Conservation (phyloP, 306 rosid genomes). For the Bauhinia variegata region DNA sequence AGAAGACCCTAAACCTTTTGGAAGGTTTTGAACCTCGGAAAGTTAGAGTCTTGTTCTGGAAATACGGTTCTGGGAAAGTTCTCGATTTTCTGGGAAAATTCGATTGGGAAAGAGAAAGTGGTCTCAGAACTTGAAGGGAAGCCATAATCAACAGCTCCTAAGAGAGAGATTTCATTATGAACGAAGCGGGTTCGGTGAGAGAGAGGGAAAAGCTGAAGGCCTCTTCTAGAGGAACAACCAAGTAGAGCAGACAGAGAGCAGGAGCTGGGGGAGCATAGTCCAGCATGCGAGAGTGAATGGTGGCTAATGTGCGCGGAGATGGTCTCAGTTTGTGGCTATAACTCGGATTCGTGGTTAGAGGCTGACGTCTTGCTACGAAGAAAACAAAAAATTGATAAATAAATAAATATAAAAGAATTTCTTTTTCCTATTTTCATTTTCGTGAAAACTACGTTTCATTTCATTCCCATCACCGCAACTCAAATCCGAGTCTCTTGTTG, state of each 20-base stretch:
- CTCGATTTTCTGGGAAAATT: constrained; percentile 54
- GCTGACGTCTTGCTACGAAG: constrained; percentile 14
- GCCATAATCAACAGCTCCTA: constrained; percentile 54
- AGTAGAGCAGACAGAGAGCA: constrained; percentile 36
- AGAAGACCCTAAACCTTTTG: constrained; percentile 50
- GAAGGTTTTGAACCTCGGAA: constrained; percentile 35
- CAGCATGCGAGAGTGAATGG: constrained; percentile 9
- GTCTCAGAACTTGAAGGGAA: constrained; percentile 58
- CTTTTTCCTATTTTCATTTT: not conserved
- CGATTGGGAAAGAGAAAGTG: constrained; percentile 56
- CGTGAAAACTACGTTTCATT: too few relatives aligned
- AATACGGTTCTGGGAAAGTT: constrained; percentile 39
- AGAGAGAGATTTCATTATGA: constrained; percentile 42
- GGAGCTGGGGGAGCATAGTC: constrained; percentile 38
- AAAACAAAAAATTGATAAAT: constrained; percentile 1
- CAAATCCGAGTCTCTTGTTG: not conserved
- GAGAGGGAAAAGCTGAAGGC: too few relatives aligned
- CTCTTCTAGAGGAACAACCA: constrained; percentile 40
- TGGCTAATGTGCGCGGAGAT: constrained; percentile 47
- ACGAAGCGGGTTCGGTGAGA: constrained; percentile 8
- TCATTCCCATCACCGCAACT: not conserved
- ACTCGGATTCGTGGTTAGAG: constrained; percentile 39
- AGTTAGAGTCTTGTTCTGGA: constrained; percentile 43
- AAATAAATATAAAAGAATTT: not conserved
- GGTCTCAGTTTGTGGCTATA: constrained; percentile 57